Evolutionary conservation across 1,139 yeast species (phyloP).

Genomic region (Candida neerlandica): DNA sequence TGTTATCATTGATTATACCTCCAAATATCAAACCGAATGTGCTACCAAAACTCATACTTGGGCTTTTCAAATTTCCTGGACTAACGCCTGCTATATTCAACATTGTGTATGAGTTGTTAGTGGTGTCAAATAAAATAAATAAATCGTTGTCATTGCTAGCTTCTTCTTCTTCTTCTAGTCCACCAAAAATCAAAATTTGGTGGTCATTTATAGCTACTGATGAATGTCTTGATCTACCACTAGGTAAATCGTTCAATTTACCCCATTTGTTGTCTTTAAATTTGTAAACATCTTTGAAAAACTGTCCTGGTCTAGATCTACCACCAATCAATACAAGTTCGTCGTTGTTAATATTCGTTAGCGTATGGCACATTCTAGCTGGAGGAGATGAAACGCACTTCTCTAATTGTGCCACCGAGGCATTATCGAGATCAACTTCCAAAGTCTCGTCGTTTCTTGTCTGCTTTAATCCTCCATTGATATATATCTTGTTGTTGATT

Average conservation of each 20-base stretch:
- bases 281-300: slow-evolving; percentile 35
- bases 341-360: slow-evolving; percentile 34
- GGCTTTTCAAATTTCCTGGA: slow-evolving; percentile 25
- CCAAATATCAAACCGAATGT: slow-evolving; percentile 53
- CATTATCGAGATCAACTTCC: slow-evolving; percentile 14
- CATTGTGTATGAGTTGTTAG: slow-evolving; percentile 18
- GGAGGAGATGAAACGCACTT: slow-evolving; percentile 21
- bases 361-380: slow-evolving; percentile 64
- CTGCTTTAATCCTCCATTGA: slow-evolving; percentile 61
- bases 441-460: slow-evolving; percentile 33
- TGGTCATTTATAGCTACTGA: slow-evolving; percentile 35
- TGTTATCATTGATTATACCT: slow-evolving; percentile 44
- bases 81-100: slow-evolving; percentile 20
- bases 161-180: slow-evolving; percentile 9
- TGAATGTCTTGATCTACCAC: slow-evolving; percentile 57
- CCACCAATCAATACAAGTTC: slow-evolving; percentile 69
- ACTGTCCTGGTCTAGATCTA: slow-evolving; percentile 59
- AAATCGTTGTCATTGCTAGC: slow-evolving; percentile 13
- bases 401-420: slow-evolving; percentile 11
- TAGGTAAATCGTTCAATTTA: slow-evolving; percentile 37
- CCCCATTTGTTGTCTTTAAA: slow-evolving; percentile 33
- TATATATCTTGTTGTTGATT: slow-evolving; percentile 26
- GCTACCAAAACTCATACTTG: slow-evolving; percentile 37
- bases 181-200: slow-evolving; percentile 54
- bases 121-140: slow-evolving; percentile 24